Base-by-base conservation (phyloP, 306 rosid genomes). In the Vachellia collinsii region DNA sequence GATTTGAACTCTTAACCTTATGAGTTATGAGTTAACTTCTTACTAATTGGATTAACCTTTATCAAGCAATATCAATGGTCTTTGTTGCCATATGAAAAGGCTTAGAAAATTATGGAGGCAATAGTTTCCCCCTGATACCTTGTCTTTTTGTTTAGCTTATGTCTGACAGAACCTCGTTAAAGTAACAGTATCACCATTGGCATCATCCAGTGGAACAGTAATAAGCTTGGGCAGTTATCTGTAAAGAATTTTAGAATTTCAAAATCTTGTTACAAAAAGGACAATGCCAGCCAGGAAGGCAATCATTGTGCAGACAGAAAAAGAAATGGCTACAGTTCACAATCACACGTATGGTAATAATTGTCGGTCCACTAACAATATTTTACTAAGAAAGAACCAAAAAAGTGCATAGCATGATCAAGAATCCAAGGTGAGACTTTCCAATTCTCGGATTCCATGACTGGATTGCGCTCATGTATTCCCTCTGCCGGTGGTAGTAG, bases 381-480 rank as follows among this genome's bases (percentile, higher is more conserved):
- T 66, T 41, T 74, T 42, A n/a, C 53, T 53, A 64, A 37, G 39
- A 71, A 43, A 37, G 29, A 71, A 75, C 34, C 22, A 64, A 73
- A 76, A 63, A 78, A 68, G 79, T 71, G 67, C 66, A 75, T 51
- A 56, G 70, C 67, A 79, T 53, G 74, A 84, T 90, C 85, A 89
- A 82, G 92, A 89, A 87, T 89, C 94, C 86, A 83, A 90, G 71
- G 92, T 85, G 70, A 61, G 85, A 65, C 85, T 88, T 88, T 88
- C 92, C 64, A 74, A 86, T 74, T 89, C 94, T 85, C 80, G 79
- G 81, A 84, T 83, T 73, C 97, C 94, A 79, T 86, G 91, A 84
- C 74, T 78, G 68, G 83, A 78, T 72, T 22, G 84, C 90, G 83
- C 86, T 58, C 84, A 83, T 90, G 89, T 69, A 82, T 71, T 82